Conservation (phyloP, 352 stramenopile species). For the Phytopythium cucurbitacearum region DNA sequence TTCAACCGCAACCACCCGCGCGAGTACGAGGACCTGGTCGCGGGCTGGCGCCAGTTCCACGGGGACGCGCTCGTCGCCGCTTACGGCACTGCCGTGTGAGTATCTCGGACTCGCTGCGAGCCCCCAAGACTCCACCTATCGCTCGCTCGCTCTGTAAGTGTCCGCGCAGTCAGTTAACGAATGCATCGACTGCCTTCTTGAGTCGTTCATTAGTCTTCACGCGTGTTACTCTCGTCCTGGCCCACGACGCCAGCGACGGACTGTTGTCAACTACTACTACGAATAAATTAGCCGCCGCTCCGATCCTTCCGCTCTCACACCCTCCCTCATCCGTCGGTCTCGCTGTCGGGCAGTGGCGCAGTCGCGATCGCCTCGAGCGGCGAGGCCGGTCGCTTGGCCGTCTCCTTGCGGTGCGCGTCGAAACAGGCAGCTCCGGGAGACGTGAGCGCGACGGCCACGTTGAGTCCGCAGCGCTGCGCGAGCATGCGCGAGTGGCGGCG, state of each 20-base stretch:
- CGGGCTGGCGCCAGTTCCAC: conserved; percentile 80
- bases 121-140: too few relatives aligned
- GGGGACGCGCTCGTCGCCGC: conserved; percentile 61
- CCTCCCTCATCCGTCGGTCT: too few relatives aligned
- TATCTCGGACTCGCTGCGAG: neutral
- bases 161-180: neutral
- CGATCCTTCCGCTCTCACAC: too few relatives aligned
- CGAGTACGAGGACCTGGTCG: conserved; percentile 75
- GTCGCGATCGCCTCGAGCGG: too few relatives aligned
- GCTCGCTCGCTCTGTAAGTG: neutral
- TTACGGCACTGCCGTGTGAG: conserved; percentile 62
- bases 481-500: conserved; percentile 54
- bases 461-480: conserved; percentile 56
- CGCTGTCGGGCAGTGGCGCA: too few relatives aligned
- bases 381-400: conserved; percentile 2
- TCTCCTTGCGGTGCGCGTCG: conserved; percentile 16
- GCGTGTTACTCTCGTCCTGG: neutral
- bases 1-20: conserved; percentile 81
- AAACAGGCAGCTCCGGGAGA: conserved; percentile 38
- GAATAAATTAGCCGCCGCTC: too few relatives aligned
- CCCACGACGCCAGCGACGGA: neutral
- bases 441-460: conserved; percentile 46
- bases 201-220: neutral
- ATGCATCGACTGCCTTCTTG: neutral
- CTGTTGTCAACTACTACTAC: too few relatives aligned